phyloP scores from a whole-genome alignment of 306 rosid species.

The Sicyos baderoa region DNA sequence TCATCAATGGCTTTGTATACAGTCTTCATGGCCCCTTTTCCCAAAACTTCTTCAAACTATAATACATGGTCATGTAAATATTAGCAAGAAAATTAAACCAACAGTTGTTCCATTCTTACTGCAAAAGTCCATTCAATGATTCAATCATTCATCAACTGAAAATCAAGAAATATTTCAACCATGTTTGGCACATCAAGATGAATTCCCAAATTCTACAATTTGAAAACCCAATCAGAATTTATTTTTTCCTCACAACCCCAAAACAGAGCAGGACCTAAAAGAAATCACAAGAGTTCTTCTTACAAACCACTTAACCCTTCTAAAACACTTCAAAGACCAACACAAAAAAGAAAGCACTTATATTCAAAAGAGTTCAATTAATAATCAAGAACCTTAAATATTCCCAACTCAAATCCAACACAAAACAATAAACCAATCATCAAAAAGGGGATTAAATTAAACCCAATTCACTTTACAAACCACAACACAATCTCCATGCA shows the following conservation, averaged over 20 bases:
- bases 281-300: not conserved
- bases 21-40: constrained; percentile 86
- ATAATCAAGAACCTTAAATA: constrained; percentile 1
- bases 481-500: constrained; percentile 1
- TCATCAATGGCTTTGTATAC: constrained; percentile 86
- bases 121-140: not conserved
- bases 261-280: not conserved
- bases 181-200: not conserved
- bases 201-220: not conserved
- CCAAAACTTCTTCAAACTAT: constrained; percentile 66
- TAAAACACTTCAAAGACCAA: not conserved
- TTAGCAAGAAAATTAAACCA: constrained; percentile 2
- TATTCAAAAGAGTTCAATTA: constrained; percentile 4
- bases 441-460: constrained; percentile 5
- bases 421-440: constrained; percentile 1
- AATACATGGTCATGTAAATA: not conserved
- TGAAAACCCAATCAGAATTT: not conserved
- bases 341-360: constrained; percentile 8
- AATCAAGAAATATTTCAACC: not conserved
- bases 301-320: constrained; percentile 1
- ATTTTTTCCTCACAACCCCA: not conserved
- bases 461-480: not conserved
- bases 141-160: not conserved
- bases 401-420: not conserved
- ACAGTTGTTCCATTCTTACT: not conserved